Base-by-base conservation (phyloP, 768 basidiomycete species). In the Psilocybe azurescens region DNA sequence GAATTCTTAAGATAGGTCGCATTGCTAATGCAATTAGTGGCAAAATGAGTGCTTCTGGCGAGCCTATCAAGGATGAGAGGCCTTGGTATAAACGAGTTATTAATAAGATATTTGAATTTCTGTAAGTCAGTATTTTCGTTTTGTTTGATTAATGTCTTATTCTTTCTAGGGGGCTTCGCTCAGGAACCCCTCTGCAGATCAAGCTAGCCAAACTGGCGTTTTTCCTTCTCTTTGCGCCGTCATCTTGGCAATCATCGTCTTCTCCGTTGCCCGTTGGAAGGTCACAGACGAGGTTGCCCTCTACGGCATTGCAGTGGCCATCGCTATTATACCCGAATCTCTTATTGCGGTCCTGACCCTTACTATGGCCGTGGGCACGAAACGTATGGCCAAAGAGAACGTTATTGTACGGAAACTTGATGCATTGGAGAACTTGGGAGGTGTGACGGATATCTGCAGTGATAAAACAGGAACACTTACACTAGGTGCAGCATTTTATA, bases 401-500 rank as follows among this genome's bases (percentile, higher is more conserved):
- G 88, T 88, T 36, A 82, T 89, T 59, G 86, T 88, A 14, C 79
- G 86, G 36, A 81, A 85, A 56, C 80, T 89, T 63, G 86, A 88
- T 64, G 86, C 87, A 13, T 77, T 89, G 63, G 87, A 89, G 68
- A 86, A 82, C 53, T 69, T 89, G 44, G 85, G 86, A 10, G 84
- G 81, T 8, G 86, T 89, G 7, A 77, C 75, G 3, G 75, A 79
- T 66, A 76, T 81, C 41, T 89, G 87, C 69, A 86, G 85, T 24
- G 88, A 89, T 71, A 89, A 89, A 72, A 89, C 88, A 0, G 88
- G 88, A 28, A 89, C 88, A 14, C 70, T 86, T 32, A 85, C 84
- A 2, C 71, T 79, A 1, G 75, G 75, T 73, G 29, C 52, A 66
- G 63, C 48, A 3, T 51, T 47, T 39, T 14, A 9, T 10, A 36